Evolutionary conservation across 2,329 filamentous ascomycete genomes (phyloP), one percentile per base, ranked within the genome.

Genomic region (Dryadomyces quercus-mongolicae): DNA sequence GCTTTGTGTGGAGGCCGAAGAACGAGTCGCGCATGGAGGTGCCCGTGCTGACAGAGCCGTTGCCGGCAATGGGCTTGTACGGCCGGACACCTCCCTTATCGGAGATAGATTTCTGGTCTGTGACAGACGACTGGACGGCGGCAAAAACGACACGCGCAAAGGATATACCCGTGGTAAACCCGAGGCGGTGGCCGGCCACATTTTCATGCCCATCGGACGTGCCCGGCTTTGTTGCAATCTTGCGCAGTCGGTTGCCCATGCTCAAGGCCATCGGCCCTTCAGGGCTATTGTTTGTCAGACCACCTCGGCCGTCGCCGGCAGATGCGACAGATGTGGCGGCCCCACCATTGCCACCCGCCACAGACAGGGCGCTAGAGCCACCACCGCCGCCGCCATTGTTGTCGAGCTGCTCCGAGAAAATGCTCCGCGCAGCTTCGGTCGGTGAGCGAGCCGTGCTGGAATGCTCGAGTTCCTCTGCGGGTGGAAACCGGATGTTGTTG

Each of bases 141-240:
- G 92, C 90, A 65, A 95, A 93, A 12, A 97, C 92, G 13, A 97
- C 89, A 55, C 89, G 80, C 5, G 92, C 91, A 71, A 97, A 97
- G 0, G 91, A 95, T 51, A 97, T 93, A 16, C 91, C 92, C 2
- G 89, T 91, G 1, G 88, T 86, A 0, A 89, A 89, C 16, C 89
- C 89, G 16, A 94, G 75, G 63, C 90, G 90, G 58, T 88, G 80
- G 2, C 87, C 60, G 15, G 36, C 80, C 60, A 80, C 10, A n/a
- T 36, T n/a, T 78, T 55, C 76, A 45, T 40, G 36, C 36, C 15
- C 36, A 2, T 16, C 36, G 8, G 36, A 16, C 36, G 8, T 40
- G 36, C 36, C 36, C 10, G 36, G 36, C 36, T 40, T 40, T 16
- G 36, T 40, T 4, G 36, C 36, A 12, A 40, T 12, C 36, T 43